Percentiles rank a stretch among this genome's conserved stretches.
Evolutionary conservation across 441 rosid genomes (phyloP).

Genomic region (Gossypium gossypioides): DNA sequence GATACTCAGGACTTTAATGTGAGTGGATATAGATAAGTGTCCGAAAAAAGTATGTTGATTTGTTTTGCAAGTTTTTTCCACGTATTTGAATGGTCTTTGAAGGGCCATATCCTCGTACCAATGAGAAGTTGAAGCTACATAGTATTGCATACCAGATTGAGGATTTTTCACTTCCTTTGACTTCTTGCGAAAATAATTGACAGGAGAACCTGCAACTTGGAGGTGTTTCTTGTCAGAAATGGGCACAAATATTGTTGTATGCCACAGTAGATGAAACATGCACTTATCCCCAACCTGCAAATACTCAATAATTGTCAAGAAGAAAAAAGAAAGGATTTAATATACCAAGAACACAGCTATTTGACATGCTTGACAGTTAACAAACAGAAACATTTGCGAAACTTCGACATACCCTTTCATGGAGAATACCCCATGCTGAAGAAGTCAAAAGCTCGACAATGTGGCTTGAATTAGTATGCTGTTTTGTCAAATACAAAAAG

Average conservation of each 20-base stretch:
- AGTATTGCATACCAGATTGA: constrained; percentile 1
- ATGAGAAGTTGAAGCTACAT: not conserved
- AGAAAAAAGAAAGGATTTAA: not conserved
- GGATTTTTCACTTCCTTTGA: constrained; percentile 14
- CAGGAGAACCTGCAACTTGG: constrained; percentile 74
- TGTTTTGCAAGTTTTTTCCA: not conserved
- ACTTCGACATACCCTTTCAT: constrained; percentile 48
- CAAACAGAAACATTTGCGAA: not conserved
- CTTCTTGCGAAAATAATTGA: constrained; percentile 23
- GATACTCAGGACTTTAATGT: not conserved
- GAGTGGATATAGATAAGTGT: not conserved
- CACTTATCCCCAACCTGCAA: constrained; percentile 65
- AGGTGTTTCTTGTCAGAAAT: constrained; percentile 36
- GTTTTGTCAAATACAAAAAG: constrained; percentile 14
- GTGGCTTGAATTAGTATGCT: constrained; percentile 43
- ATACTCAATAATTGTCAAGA: constrained; percentile 4
- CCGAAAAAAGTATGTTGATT: not conserved
- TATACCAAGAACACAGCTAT: not conserved
- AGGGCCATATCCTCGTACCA: not conserved
- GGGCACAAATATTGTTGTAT: constrained; percentile 58
- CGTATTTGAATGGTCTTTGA: not conserved
- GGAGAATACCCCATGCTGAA: constrained; percentile 63
- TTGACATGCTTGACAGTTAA: not conserved
- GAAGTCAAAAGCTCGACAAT: constrained; percentile 42
- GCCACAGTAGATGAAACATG: constrained; percentile 59